Base-by-base conservation (phyloP, 345 rosid species). In the Lepidium sativum region DNA sequence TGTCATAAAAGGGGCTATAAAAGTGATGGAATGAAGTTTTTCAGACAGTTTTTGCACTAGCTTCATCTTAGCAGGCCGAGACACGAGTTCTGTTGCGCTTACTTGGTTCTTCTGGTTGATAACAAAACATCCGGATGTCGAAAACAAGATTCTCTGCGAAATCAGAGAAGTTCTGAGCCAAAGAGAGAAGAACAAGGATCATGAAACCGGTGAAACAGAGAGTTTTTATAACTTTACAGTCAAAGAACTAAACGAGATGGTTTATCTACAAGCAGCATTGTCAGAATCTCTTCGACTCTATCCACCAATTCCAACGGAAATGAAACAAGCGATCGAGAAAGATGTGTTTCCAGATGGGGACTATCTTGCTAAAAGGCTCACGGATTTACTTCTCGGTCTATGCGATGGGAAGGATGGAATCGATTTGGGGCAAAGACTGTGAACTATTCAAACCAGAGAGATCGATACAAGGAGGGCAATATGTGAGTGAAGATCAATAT, bases 31-130 rank as follows among this genome's bases (percentile, higher is more conserved):
- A 71, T 69, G 3, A 74, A 77, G 68, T 84, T 75, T 75, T 81
- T 81, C 27, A 77, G 78, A 60, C 91, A 91, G 60, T 86, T 86
- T n/a, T 60, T 83, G 85, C 37, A 40, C 84, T 2, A 87, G 86
- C 54, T 81, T 86, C 54, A 83, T 88, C 40, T 71, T 91, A 33
- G 97, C 92, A 8, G 92, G 91, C 17, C 75, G 92, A 10, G 96
- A 91, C 80, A 86, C 97, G 43, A 86, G 91, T 59, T 91, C 94
- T 0, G 88, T 86, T 1, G 96, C 81, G 25, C 55, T 91, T 53
- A 75, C 80, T 15, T 88, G 94, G 89, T 88, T 88, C 74, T 91
- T 86, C 78, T 91, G 89, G 91, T 60, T 91, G 29, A 27, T 88
- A 12, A 51, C 77, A 64, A 52, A 75, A 27, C 78, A 83, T 23